Conservation (phyloP, 208 protist genomes). For the Strigomonas galati region DNA sequence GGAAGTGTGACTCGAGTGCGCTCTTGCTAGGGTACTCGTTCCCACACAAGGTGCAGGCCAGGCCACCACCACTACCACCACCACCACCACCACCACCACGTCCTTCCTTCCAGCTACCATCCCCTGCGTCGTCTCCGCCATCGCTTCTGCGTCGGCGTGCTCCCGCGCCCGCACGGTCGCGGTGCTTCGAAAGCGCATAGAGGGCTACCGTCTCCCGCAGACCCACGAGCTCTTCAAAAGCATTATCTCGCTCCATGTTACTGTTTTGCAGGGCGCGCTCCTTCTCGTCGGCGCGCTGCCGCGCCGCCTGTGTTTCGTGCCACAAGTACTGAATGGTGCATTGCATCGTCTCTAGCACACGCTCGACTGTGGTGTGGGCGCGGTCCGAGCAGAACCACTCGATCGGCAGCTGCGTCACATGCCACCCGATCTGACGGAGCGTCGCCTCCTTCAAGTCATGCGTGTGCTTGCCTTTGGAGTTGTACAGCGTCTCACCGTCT, state of each 20-base stretch:
- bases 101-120: too few relatives aligned
- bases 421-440: conserved; percentile 68
- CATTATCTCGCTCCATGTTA: conserved; percentile 27
- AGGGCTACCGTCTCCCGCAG: conserved; percentile 42
- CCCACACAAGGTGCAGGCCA: conserved; percentile 52
- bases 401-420: conserved; percentile 36
- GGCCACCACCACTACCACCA: conserved; percentile 6
- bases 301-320: conserved; percentile 13
- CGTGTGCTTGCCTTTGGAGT: conserved; percentile 24
- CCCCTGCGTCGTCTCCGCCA: too few relatives aligned
- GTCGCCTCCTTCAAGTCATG: conserved; percentile 48
- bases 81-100: background rate
- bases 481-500: conserved; percentile 62
- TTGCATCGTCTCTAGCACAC: conserved; percentile 56
- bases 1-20: conserved; percentile 63
- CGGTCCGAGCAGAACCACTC: conserved; percentile 66
- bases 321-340: conserved; percentile 76
- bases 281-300: conserved; percentile 19
- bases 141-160: background rate
- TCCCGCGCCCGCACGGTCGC: background rate
- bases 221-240: conserved; percentile 61
- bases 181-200: conserved; percentile 14
- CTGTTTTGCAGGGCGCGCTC: conserved; percentile 6
- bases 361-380: conserved; percentile 25
- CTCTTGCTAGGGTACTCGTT: conserved; percentile 58